Evolutionary conservation across 352 stramenopile genomes (phyloP).

Genomic region (Globisporangium spiculum): DNA sequence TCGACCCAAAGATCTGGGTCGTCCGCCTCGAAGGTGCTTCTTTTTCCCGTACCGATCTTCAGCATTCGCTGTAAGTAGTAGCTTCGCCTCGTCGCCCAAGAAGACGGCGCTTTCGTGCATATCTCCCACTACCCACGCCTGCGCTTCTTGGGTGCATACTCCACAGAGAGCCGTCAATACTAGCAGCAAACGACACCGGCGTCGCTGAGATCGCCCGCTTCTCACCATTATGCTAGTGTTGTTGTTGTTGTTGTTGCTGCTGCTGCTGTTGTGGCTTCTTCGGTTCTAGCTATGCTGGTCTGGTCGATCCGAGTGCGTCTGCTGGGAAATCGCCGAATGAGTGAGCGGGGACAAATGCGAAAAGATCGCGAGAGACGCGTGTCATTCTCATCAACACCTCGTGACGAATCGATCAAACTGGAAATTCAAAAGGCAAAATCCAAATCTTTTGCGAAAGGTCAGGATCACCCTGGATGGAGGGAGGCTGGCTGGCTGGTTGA

Average conservation of each 20-base stretch:
- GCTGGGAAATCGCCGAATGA: not conserved
- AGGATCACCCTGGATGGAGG: not conserved
- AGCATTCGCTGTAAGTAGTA: not conserved
- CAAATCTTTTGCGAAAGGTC: not conserved
- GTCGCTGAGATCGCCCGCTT: not conserved
- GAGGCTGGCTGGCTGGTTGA: not conserved
- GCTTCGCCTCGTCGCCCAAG: not conserved
- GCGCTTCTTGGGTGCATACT: not conserved
- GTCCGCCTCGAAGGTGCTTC: not conserved
- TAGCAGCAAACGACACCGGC: too few relatives aligned
- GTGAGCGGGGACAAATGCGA: not conserved
- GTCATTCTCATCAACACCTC: not conserved
- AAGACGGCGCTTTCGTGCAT: not conserved
- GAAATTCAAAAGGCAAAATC: not conserved
- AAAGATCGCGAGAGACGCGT: not conserved
- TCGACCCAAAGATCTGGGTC: not conserved
- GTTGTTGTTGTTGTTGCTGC: not conserved
- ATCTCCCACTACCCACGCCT: not conserved
- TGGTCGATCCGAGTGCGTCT: not conserved
- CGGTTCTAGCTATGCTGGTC: not conserved
- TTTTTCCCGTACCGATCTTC: not conserved
- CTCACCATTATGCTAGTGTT: not conserved
- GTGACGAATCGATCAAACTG: not conserved
- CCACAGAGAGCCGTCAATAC: too few relatives aligned
- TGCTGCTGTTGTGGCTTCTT: too few relatives aligned